Base-by-base conservation (phyloP, 148 eudicot species). In the Nyssa sinensis region DNA sequence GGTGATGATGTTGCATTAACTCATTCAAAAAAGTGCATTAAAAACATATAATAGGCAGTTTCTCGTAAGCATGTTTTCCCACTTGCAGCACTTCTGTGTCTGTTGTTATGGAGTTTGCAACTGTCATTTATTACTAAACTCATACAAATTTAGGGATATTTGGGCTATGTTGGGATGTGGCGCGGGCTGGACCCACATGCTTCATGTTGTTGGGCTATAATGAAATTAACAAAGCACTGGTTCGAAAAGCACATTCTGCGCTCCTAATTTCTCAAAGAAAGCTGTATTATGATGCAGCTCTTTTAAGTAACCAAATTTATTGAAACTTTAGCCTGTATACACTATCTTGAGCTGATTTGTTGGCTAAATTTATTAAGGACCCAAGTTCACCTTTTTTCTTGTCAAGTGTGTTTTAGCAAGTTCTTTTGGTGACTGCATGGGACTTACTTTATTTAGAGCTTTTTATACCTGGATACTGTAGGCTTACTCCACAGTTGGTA, bases 401-500 rank as follows among this genome's bases (percentile, higher is more conserved):
- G 29, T 57, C n/a, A 35, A 55, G 27, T 37, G 33, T 61, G 34
- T 28, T 59, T n/a, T n/a, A n/a, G n/a, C n/a, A n/a, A n/a, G 71
- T 12, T 77, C 30, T 64, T 69, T 51, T 4, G n/a, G 55, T 63
- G 31, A 31, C 66, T 49, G 17, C 28, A 14, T 29, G 44, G 25
- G 25, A 24, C 5, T 28, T 19, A 3, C 63, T 32, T 61, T 44
- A 32, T 64, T 34, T 49, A 70, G 51, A 57, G 53, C 62, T 72
- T 66, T 30, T 44, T 24, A 28, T 19, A 55, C 66, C 39, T 33
- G 39, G 51, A 77, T 80, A 33, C 34, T 88, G 71, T 81, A 95
- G 98, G 98, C 98, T 68, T 95, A 95, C 82, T 95, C 98, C 53
- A 95, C 98, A n/a, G 98, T 95, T 82, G 98, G 98, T 55, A 95